phyloP scores from a whole-genome alignment of 371 early-diverging fungal species.

The Blyttiomyces sp. region DNA sequence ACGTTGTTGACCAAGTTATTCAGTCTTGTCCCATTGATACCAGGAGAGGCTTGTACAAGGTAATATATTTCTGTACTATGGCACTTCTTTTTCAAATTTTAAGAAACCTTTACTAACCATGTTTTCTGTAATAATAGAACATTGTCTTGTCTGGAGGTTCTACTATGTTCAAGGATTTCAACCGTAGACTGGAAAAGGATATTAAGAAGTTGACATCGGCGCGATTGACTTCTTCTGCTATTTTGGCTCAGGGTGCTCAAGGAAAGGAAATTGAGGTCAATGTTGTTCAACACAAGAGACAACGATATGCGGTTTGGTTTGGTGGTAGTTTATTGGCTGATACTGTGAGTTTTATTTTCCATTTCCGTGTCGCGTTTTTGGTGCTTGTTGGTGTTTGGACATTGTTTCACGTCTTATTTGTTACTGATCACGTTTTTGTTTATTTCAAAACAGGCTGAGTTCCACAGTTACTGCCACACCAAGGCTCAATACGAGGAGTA shows the following conservation, averaged over 20 bases:
- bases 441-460: slow-evolving; percentile 65
- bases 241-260: slow-evolving; percentile 32
- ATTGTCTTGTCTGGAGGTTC: slow-evolving; percentile 97
- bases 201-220: slow-evolving; percentile 84
- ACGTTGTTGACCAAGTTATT: slow-evolving; percentile 92
- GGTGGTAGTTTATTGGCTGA: slow-evolving; percentile 92
- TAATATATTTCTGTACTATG: slow-evolving; percentile 14
- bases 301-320: slow-evolving; percentile 97
- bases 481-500: slow-evolving; percentile 98
- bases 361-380: background rate
- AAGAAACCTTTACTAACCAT: background rate
- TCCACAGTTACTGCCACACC: slow-evolving; percentile 90
- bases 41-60: slow-evolving; percentile 93
- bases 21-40: slow-evolving; percentile 96
- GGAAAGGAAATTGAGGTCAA: slow-evolving; percentile 90
- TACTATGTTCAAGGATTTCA: slow-evolving; percentile 97
- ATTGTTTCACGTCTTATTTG: background rate
- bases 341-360: slow-evolving; percentile 60
- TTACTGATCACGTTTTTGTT: background rate
- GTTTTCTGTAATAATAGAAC: slow-evolving; percentile 54
- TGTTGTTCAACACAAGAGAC: slow-evolving; percentile 95
- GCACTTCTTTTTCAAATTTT: background rate
- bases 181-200: slow-evolving; percentile 90
- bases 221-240: slow-evolving; percentile 58
- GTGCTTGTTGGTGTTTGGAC: background rate